Conservation (phyloP, 2,329 filamentous ascomycete species). For the Akanthomyces lecanii region DNA sequence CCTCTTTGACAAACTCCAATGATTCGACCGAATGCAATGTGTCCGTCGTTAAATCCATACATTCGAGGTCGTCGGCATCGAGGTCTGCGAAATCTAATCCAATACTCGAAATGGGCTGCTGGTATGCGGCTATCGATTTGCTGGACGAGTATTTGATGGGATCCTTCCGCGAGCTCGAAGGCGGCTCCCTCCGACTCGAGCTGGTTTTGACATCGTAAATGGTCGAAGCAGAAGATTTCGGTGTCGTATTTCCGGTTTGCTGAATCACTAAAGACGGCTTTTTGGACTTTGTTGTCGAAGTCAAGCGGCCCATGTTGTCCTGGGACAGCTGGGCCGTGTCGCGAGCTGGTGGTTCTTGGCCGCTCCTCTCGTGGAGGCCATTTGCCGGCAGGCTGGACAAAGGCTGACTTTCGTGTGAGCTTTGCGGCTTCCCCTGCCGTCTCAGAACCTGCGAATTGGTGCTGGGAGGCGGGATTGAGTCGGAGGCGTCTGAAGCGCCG, state of each 20-base stretch:
- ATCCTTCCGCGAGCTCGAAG: conserved; percentile 14
- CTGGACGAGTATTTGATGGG: conserved; percentile 24
- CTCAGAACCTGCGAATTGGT: not conserved
- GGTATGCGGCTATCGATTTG: conserved; percentile 24
- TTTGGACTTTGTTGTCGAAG: conserved; percentile 40
- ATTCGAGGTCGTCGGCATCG: conserved; percentile 33
- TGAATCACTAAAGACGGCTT: conserved; percentile 42
- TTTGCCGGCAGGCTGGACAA: not conserved
- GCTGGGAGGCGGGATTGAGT: conserved; percentile 1
- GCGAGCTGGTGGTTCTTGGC: not conserved
- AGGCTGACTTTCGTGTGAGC: not conserved
- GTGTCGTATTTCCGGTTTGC: conserved; percentile 40
- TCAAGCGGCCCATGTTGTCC: conserved; percentile 43
- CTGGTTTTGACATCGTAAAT: not conserved
- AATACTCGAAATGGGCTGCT: conserved; percentile 19
- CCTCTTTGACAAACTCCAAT: conserved; percentile 33
- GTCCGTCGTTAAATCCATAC: conserved; percentile 39
- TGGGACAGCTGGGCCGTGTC: conserved; percentile 15
- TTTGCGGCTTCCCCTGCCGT: not conserved
- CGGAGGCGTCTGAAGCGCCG: conserved; percentile 7
- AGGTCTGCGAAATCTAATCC: conserved; percentile 34
- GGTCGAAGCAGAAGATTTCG: conserved; percentile 22
- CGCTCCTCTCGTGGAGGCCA: conserved; percentile 5
- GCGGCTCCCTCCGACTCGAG: conserved; percentile 1
- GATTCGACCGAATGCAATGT: conserved; percentile 32